Percentiles rank a stretch among this genome's conserved stretches.
Conservation (phyloP, 805 yeast species). For the Zygoascus flipseniorum region DNA sequence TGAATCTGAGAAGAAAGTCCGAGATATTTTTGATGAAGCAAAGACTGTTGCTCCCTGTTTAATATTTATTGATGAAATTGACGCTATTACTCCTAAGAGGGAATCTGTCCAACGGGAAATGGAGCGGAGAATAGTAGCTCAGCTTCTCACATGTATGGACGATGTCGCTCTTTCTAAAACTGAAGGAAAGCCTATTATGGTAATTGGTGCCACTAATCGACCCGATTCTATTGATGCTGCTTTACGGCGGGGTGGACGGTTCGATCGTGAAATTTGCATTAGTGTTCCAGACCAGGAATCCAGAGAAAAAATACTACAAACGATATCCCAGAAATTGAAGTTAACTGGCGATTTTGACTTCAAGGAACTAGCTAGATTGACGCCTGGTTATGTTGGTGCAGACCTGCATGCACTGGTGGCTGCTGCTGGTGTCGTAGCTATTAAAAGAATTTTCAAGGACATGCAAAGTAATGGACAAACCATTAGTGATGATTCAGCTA, state of each 20-base stretch:
- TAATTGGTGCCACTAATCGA: constrained; percentile 93
- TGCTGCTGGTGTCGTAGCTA: constrained; percentile 92
- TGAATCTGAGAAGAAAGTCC: constrained; percentile 86
- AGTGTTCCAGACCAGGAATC: constrained; percentile 90
- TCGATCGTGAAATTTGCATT: constrained; percentile 88
- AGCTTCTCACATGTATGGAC: constrained; percentile 88
- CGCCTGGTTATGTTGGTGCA: constrained; percentile 98
- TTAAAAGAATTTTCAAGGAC: constrained; percentile 76
- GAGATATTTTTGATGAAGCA: constrained; percentile 93
- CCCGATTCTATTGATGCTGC: constrained; percentile 96
- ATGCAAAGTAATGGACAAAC: constrained; percentile 9
- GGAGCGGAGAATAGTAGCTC: constrained; percentile 97
- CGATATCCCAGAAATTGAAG: constrained; percentile 62
- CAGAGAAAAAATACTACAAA: constrained; percentile 62
- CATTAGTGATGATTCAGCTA: not conserved
- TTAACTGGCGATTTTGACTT: constrained; percentile 64
- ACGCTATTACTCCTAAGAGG: constrained; percentile 95
- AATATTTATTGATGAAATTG: constrained; percentile 91
- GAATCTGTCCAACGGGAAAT: constrained; percentile 97
- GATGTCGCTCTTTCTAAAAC: constrained; percentile 83
- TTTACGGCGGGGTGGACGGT: constrained; percentile 90
- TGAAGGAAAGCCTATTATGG: constrained; percentile 84
- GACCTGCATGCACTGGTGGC: constrained; percentile 89
- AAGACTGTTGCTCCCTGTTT: constrained; percentile 83
- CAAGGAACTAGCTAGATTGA: constrained; percentile 69